Base-by-base conservation (phyloP, 192 early-diverging fungal genomes). In the Diversispora epigaea region DNA sequence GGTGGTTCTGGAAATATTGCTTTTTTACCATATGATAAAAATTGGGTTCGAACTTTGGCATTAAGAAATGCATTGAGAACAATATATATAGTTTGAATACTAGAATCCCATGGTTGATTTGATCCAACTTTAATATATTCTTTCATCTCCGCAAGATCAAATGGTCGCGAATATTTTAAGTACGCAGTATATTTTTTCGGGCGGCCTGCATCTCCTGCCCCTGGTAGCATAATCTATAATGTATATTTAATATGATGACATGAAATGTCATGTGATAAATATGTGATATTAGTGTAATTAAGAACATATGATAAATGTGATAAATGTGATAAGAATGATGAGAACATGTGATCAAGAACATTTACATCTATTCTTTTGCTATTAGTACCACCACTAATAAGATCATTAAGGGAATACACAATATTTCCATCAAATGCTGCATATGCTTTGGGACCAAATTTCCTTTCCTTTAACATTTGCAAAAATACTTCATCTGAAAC, bases 21-120 rank as follows among this genome's bases (percentile, higher is more conserved):
- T 14, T 64, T 64, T 43, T n/a, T 64, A 44, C 62, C 62, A n/a
- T 44, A 17, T 9, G 62, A 41, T 64, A 64, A 64, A 43, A n/a
- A 43, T 41, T 32, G 17, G n/a, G 25, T 44, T 15, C 62, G 62
- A 45, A 64, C 62, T 43, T 64, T 64, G n/a, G 32, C n/a, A 64
- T 64, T 64, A 4, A 41, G 39, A 9, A 64, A 64, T 9, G 62
- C 62, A 43, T 64, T 64, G 3, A 64, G 41, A n/a, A 64, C 62
- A 6, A 41, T 64, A 8, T 44, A 44, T n/a, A 9, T 64, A 43
- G 17, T 64, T 41, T 64, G 62, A 44, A 64, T 21, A 41, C 6
- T 64, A 7, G 39, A 32, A 64, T 64, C 62, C 62, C 62, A 64
- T 44, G 62, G 14, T 9, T n/a, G 32, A n/a, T 32, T 43, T n/a